Conservation (phyloP, 805 yeast genomes). For the Saturnispora saitoi region DNA sequence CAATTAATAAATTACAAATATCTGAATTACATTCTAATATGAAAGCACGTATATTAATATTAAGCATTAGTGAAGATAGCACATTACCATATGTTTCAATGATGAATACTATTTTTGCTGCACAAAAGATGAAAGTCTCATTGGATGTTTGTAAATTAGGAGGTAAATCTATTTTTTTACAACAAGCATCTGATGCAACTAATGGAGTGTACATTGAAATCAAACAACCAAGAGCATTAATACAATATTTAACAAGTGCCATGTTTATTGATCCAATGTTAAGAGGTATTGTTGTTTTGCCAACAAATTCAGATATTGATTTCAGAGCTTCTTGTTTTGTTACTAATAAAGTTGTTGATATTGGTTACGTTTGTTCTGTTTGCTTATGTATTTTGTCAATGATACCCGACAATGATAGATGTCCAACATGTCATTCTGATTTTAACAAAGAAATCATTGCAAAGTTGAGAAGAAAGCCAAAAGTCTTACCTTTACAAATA, state of each 20-base stretch:
- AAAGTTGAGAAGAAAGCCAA: conserved; percentile 52
- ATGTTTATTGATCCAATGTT: conserved; percentile 80
- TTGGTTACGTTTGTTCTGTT: conserved; percentile 92
- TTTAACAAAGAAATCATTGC: conserved; percentile 60
- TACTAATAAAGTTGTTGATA: conserved; percentile 83
- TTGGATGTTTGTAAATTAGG: conserved; percentile 85
- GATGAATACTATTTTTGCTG: conserved; percentile 94
- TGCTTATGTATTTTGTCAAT: conserved; percentile 75
- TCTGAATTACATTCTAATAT: conserved; percentile 37
- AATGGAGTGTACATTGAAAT: conserved; percentile 77
- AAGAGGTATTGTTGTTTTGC: conserved; percentile 66
- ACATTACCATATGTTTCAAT: conserved; percentile 81
- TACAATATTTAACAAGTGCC: conserved; percentile 77
- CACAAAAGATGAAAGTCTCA: conserved; percentile 84
- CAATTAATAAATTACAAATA: conserved; percentile 59
- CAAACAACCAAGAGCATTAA: conserved; percentile 61
- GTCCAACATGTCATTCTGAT: conserved; percentile 81
- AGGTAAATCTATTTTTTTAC: conserved; percentile 67
- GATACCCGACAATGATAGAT: conserved; percentile 55
- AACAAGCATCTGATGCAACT: conserved; percentile 94
- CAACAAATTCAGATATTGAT: conserved; percentile 79
- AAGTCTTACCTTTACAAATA: conserved; percentile 25
- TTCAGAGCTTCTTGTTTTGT: conserved; percentile 91
- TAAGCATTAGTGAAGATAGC: conserved; percentile 64
- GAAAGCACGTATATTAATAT: conserved; percentile 56